Conservation (phyloP, 2,329 filamentous ascomycete species). For the Fusarium albosuccineum region DNA sequence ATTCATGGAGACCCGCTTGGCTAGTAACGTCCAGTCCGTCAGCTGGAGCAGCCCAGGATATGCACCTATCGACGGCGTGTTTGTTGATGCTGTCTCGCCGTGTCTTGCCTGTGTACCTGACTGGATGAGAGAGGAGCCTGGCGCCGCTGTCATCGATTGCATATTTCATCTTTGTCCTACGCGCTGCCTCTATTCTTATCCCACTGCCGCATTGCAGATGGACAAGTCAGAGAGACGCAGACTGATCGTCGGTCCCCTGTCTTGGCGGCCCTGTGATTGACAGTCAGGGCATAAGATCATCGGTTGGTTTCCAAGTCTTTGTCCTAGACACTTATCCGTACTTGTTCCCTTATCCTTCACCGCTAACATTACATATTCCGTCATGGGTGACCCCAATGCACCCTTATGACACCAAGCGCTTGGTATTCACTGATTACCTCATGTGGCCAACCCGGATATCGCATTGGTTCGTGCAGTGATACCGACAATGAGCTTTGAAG, state of each 20-base stretch:
- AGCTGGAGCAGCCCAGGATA: neutral
- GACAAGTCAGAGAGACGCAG: constrained; percentile 10
- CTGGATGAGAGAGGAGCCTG: neutral
- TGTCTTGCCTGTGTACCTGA: neutral
- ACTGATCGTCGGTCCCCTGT: constrained; percentile 33
- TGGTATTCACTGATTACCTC: constrained; percentile 12
- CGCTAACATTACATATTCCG: constrained; percentile 28
- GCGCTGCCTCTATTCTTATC: constrained; percentile 8
- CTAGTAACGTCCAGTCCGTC: neutral
- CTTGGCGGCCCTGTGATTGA: constrained; percentile 24
- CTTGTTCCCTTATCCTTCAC: constrained; percentile 28
- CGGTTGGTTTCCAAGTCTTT: constrained; percentile 21
- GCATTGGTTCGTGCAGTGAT: constrained; percentile 9
- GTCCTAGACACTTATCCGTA: constrained; percentile 27
- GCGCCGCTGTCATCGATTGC: neutral
- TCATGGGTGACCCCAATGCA: constrained; percentile 23
- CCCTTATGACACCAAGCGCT: constrained; percentile 27
- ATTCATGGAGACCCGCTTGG: constrained; percentile 21
- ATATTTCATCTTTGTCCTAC: constrained; percentile 3
- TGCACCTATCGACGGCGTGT: neutral
- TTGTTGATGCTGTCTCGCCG: constrained; percentile 3
- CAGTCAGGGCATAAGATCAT: constrained; percentile 23
- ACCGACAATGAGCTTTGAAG: neutral
- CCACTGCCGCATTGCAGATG: constrained; percentile 1
- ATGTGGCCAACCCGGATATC: constrained; percentile 12